These are phyloP conservation scores for Thymus mandschuricus DNA, from an alignment of 257 asterid genomes.

Conservation along the genomic window DNA sequence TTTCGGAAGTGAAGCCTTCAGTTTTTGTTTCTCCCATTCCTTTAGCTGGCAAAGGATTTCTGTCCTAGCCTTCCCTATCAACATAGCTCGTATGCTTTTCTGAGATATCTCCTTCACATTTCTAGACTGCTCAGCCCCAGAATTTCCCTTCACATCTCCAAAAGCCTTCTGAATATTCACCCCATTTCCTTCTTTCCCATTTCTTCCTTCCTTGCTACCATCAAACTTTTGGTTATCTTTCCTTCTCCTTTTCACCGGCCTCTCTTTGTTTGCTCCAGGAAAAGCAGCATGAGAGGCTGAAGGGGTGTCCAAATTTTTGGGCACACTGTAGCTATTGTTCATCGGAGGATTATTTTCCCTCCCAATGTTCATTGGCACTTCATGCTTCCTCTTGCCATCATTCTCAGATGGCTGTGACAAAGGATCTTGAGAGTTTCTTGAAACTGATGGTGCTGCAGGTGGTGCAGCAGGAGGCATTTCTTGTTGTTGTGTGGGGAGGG, in stretches of 20 bases:
- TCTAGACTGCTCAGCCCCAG: constrained; percentile 25
- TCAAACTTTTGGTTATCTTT: constrained; percentile 27
- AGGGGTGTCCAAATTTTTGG: constrained; percentile 30
- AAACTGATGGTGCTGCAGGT: constrained; percentile 23
- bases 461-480: constrained; percentile 22
- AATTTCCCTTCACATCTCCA: constrained; percentile 27
- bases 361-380: constrained; percentile 14
- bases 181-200: constrained; percentile 27
- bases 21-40: constrained; percentile 38
- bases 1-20: constrained; percentile 31
- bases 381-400: constrained; percentile 35
- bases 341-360: constrained; percentile 11
- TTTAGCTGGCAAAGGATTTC: constrained; percentile 45
- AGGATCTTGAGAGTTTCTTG: constrained; percentile 28
- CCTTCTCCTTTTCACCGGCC: constrained; percentile 47
- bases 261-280: constrained; percentile 33
- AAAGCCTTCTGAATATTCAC: constrained; percentile 31
- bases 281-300: constrained; percentile 31
- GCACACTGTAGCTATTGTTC: constrained; percentile 5
- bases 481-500: constrained; percentile 31
- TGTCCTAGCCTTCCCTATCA: constrained; percentile 49
- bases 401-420: constrained; percentile 28
- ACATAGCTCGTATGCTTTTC: constrained; percentile 36
- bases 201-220: constrained; percentile 28
- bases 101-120: constrained; percentile 40